phyloP scores from a whole-genome alignment of 331 rosid species.

The Quercus tomentella region DNA sequence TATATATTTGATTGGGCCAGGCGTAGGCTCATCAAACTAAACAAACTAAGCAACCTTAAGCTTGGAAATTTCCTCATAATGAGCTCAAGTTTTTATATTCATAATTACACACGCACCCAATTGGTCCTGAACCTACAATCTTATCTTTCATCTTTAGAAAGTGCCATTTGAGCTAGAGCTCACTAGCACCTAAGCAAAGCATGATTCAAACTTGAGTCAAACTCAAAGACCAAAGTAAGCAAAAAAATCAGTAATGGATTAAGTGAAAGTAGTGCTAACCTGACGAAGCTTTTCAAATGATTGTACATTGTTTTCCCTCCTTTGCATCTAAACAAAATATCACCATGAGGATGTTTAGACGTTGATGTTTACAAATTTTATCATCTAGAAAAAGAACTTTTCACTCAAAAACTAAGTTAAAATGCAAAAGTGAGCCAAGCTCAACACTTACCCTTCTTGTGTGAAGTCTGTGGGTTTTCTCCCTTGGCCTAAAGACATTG shows the following conservation, averaged over 20 bases:
- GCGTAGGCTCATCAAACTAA: neutral
- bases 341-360: neutral
- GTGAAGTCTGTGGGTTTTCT: constrained; percentile 96
- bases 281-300: constrained; percentile 99
- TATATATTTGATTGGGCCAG: neutral
- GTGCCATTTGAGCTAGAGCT: neutral
- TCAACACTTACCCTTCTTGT: constrained; percentile 79
- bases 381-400: constrained; percentile 13
- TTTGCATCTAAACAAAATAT: constrained; percentile 74
- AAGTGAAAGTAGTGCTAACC: constrained; percentile 39
- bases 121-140: too few species aligned
- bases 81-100: too few species aligned
- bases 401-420: constrained; percentile 24
- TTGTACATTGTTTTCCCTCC: constrained; percentile 98
- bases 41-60: neutral
- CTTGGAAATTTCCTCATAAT: neutral
- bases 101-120: too few species aligned
- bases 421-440: constrained; percentile 19
- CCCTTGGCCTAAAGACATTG: constrained; percentile 98
- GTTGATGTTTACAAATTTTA: neutral
- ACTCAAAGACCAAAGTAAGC: neutral
- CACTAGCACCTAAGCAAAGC: neutral
- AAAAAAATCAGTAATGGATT: constrained; percentile 17
- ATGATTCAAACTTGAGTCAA: neutral
- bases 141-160: too few species aligned